Conservation (phyloP, 148 eudicot genomes). For the Tetragonia tetragonoides region DNA sequence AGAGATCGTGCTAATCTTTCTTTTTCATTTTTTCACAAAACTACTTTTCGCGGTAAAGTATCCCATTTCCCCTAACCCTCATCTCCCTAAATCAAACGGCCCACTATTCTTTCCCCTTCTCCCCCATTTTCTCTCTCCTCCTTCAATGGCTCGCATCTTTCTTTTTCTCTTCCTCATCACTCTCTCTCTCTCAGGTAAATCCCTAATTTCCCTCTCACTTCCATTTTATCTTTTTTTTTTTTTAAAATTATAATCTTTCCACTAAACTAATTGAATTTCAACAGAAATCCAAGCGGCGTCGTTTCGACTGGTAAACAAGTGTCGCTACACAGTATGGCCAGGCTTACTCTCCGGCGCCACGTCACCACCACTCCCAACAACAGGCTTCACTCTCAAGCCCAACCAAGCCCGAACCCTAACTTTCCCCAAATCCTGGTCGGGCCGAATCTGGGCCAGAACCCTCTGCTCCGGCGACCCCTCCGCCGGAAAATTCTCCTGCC, state of each 20-base stretch:
- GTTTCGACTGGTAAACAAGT: conserved; percentile 69
- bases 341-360: conserved; percentile 91
- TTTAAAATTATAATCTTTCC: background rate
- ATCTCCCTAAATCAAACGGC: background rate
- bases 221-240: background rate
- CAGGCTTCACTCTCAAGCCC: conserved; percentile 66
- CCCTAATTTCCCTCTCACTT: background rate
- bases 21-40: background rate
- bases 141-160: conserved; percentile 37
- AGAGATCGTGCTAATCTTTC: no score
- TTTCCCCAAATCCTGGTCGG: conserved; percentile 80
- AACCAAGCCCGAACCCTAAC: conserved; percentile 54
- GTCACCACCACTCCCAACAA: conserved; percentile 57
- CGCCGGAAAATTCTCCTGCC: conserved; percentile 54
- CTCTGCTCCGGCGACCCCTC: conserved; percentile 52
- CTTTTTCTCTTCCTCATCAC: conserved; percentile 25
- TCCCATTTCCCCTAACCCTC: background rate
- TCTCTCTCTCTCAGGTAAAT: conserved; percentile 41
- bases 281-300: conserved; percentile 47
- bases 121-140: conserved; percentile 12
- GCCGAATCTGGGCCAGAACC: conserved; percentile 93
- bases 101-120: background rate
- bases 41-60: conserved; percentile 3
- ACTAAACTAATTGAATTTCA: background rate
- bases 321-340: conserved; percentile 85